Percentiles rank a stretch among this genome's conserved stretches.
These are phyloP conservation scores for Capsella rubella DNA, from an alignment of 441 rosid species.

Conservation along the genomic window DNA sequence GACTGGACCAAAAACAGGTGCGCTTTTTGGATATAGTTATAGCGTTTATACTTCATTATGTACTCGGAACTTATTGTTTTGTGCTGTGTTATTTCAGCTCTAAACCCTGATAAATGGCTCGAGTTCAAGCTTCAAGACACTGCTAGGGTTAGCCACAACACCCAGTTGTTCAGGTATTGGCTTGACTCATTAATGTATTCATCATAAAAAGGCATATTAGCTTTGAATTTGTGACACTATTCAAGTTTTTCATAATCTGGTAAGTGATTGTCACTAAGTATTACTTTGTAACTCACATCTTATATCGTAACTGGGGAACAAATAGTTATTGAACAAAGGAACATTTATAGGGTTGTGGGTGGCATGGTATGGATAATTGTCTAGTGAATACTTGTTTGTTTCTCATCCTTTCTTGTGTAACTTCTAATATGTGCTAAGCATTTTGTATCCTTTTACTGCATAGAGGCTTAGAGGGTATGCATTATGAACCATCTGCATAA, in stretches of 20 bases:
- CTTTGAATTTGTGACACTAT: background rate
- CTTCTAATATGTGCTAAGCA: background rate
- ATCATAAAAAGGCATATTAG: background rate
- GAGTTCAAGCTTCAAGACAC: conserved; percentile 96
- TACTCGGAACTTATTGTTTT: background rate
- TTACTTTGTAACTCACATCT: conserved; percentile 2
- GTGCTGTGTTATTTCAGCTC: conserved; percentile 57
- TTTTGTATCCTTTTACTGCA: background rate
- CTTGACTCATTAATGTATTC: conserved; percentile 11
- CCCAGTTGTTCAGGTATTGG: conserved; percentile 81
- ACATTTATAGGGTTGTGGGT: conserved; percentile 3
- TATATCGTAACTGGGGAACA: background rate
- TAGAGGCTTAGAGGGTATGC: background rate
- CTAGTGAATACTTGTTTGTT: conserved; percentile 6
- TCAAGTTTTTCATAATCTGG: background rate
- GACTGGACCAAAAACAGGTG: conserved; percentile 71
- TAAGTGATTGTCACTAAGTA: background rate
- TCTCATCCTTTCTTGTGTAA: conserved; percentile 1
- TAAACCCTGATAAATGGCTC: conserved; percentile 91
- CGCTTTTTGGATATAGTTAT: background rate
- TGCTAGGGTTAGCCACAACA: conserved; percentile 92
- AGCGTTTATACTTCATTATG: background rate
- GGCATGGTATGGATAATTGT: background rate
- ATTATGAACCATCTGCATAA: background rate
- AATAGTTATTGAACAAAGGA: background rate